These are phyloP conservation scores for Sphaerulina populicola DNA, from an alignment of 2,329 filamentous ascomycete genomes.

Conservation along the genomic window DNA sequence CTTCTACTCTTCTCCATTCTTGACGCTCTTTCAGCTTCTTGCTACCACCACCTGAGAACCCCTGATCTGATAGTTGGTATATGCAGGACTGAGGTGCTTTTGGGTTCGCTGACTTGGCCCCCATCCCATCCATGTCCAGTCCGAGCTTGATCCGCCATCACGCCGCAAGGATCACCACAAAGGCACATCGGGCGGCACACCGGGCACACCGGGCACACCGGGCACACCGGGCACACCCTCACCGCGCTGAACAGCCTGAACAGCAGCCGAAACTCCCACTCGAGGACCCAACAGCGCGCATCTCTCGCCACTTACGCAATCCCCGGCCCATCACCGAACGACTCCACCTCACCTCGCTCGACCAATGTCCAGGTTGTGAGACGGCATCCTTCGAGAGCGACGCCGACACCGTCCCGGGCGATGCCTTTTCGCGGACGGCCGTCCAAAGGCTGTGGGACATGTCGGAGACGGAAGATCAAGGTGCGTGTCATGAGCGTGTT, in stretches of 20 bases:
- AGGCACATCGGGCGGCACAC: neutral
- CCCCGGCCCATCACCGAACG: slow-evolving; percentile 1
- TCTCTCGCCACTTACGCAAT: neutral
- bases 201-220: no score
- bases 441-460: slow-evolving; percentile 18
- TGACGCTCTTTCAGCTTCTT: neutral
- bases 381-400: neutral
- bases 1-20: neutral
- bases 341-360: neutral
- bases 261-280: neutral
- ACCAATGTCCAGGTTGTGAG: neutral
- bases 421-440: slow-evolving; percentile 17
- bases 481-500: slow-evolving; percentile 12
- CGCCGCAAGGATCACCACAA: slow-evolving; percentile 1
- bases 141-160: slow-evolving; percentile 5
- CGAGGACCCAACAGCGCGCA: neutral
- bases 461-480: slow-evolving; percentile 21
- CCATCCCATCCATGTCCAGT: neutral
- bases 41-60: neutral
- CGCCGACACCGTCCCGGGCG: neutral
- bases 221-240: no score
- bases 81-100: neutral
- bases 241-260: no score
- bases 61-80: neutral
- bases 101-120: slow-evolving; percentile 1